Evolutionary conservation across 768 basidiomycete species (phyloP), one percentile per base, ranked within the genome.

Genomic region (Rhizopogon sp.): DNA sequence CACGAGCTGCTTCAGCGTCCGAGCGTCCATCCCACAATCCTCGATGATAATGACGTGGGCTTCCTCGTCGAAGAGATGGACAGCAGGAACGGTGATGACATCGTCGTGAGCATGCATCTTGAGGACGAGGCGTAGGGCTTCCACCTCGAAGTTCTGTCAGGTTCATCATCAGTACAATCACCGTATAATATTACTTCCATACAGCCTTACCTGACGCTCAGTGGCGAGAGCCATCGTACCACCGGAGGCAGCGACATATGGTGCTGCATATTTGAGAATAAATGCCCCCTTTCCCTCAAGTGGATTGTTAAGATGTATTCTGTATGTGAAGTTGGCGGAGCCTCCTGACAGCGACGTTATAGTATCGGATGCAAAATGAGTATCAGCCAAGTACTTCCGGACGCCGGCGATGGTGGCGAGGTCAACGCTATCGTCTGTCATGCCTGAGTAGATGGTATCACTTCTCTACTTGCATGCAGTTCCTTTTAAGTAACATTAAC

Each of bases 31-130:
- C 3, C 86, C 85, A 50, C 73, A 75, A 55, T 88, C 86, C 43
- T 84, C 80, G 75, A 87, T 84, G 62, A 88, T 76, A 39, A 87
- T 74, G 13, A 77, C 78, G 56, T 79, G 71, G 9, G 64, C 72
- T 25, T 67, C 69, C 40, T 74, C 64, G 60, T 88, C 85, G 62
- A 79, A 77, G 35, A 72, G 65, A 60, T 79, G 70, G 14, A 87
- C 70, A 6, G 55, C 63, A 2, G 85, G 84, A 4, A 80, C 77
- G 2, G 72, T 76, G 46, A 82, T 73, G 16, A 78, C 50, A 16
- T 52, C 53, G 8, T 72, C 70, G 1, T 37, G 6, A 2, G 37
- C 37, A 22, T 77, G 60, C 63, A 73, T 69, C 47, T 60, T 65
- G 16, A 67, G 65, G 40, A 82, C 76, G 28, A 74, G 72, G 44